These are phyloP conservation scores for Umbelopsis sp. DNA, from an alignment of 192 early-diverging fungal species.

Conservation along the genomic window DNA sequence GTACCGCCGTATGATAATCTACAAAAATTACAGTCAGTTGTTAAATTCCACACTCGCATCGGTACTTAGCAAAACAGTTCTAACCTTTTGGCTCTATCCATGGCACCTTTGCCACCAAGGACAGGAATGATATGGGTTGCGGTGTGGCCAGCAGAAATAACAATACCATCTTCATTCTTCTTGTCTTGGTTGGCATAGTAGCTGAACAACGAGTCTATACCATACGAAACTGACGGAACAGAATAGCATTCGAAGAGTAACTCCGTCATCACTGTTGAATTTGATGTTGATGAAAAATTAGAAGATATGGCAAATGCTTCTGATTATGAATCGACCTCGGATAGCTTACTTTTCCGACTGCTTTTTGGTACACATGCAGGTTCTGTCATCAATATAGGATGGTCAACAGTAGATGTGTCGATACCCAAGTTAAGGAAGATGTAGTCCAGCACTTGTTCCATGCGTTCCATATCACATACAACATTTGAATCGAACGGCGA, in stretches of 20 bases:
- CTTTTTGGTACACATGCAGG: slow-evolving; percentile 74
- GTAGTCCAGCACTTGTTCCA: slow-evolving; percentile 85
- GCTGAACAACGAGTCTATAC: slow-evolving; percentile 88
- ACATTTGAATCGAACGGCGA: slow-evolving; percentile 68
- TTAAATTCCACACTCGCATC: not conserved
- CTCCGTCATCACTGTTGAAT: slow-evolving; percentile 74
- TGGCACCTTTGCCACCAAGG: slow-evolving; percentile 55
- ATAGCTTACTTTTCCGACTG: slow-evolving; percentile 68
- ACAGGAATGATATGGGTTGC: slow-evolving; percentile 80
- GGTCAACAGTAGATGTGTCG: slow-evolving; percentile 64
- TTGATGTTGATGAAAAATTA: not conserved
- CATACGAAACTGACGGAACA: slow-evolving; percentile 77
- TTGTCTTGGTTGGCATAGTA: slow-evolving; percentile 70
- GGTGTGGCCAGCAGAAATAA: slow-evolving; percentile 71
- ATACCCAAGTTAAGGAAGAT: slow-evolving; percentile 81
- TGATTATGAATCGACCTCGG: not conserved
- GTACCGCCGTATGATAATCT: slow-evolving; percentile 82
- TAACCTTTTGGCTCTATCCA: slow-evolving; percentile 75
- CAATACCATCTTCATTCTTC: slow-evolving; percentile 64
- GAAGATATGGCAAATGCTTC: not conserved
- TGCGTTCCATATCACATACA: slow-evolving; percentile 72
- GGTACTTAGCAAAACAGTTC: not conserved
- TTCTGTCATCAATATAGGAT: slow-evolving; percentile 91
- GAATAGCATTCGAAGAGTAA: slow-evolving; percentile 87
- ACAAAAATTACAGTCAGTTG: not conserved